Evolutionary conservation across 352 stramenopile genomes (phyloP).

Genomic region (Phytophthora aleatoria): DNA sequence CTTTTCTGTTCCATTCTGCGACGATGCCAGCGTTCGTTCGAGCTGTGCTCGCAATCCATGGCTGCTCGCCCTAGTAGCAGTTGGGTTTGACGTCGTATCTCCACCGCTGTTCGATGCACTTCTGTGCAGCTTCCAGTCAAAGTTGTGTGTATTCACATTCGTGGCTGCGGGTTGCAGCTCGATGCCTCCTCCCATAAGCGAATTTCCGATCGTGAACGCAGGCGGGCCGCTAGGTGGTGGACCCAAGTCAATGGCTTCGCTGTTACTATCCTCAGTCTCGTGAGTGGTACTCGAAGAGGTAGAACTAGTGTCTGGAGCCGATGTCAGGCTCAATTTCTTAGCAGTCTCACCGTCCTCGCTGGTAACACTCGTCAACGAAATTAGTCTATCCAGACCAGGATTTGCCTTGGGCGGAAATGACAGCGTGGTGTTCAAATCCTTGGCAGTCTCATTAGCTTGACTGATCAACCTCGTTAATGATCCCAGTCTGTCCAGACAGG

Average conservation of each 20-base stretch:
- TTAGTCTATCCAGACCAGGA: constrained; percentile 19
- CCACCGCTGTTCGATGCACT: constrained; percentile 16
- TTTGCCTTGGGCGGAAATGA: constrained; percentile 12
- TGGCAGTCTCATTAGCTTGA: constrained; percentile 17
- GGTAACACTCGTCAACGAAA: constrained; percentile 18
- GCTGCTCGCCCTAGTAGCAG: constrained; percentile 4
- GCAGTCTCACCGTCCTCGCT: constrained; percentile 12
- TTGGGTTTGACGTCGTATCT: not conserved
- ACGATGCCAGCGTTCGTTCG: constrained; percentile 8
- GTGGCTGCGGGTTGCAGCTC: constrained; percentile 69
- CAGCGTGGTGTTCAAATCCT: constrained; percentile 10
- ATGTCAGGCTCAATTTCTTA: constrained; percentile 5
- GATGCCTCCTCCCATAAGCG: constrained; percentile 84
- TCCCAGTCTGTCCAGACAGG: constrained; percentile 16
- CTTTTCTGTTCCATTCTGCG: constrained; percentile 13
- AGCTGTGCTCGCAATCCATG: constrained; percentile 19
- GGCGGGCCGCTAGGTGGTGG: constrained; percentile 64
- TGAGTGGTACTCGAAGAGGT: constrained; percentile 12
- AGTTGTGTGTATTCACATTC: constrained; percentile 83
- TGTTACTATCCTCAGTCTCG: constrained; percentile 13
- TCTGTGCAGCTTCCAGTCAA: constrained; percentile 74
- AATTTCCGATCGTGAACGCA: constrained; percentile 73
- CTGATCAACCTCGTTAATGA: constrained; percentile 25
- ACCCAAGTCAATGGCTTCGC: constrained; percentile 49
- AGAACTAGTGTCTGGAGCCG: constrained; percentile 8